A percentile compares a stretch with the other conserved stretches of the same genome.
These are phyloP conservation scores for Populus ilicifolia DNA, from an alignment of 345 rosid species.

Conservation along the genomic window DNA sequence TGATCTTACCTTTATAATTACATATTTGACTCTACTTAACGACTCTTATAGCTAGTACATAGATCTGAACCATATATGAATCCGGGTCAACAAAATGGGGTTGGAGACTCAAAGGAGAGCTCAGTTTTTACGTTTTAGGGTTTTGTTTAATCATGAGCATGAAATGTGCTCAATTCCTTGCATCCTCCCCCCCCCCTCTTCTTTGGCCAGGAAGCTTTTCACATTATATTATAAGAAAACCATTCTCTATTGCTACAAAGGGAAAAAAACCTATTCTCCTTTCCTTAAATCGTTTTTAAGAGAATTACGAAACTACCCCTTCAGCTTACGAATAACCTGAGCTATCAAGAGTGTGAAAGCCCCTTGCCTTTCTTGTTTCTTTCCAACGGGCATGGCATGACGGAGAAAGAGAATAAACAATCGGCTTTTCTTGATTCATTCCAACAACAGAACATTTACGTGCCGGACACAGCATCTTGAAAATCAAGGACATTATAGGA, in stretches of 20 bases:
- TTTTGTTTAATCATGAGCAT: not conserved
- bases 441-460: slow-evolving; percentile 7
- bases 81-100: slow-evolving; percentile 18
- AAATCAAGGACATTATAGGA: slow-evolving; percentile 17
- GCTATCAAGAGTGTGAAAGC: slow-evolving; percentile 28
- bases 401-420: slow-evolving; percentile 11
- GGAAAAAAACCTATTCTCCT: not conserved
- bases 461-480: not conserved
- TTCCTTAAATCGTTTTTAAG: not conserved
- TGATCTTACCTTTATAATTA: not conserved
- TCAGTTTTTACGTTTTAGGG: slow-evolving; percentile 8
- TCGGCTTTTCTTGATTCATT: slow-evolving; percentile 19
- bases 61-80: slow-evolving; percentile 6
- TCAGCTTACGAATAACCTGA: slow-evolving; percentile 28
- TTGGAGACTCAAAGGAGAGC: slow-evolving; percentile 23
- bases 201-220: not conserved
- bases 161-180: not conserved
- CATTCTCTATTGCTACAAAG: not conserved
- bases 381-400: slow-evolving; percentile 25
- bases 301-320: slow-evolving; percentile 32
- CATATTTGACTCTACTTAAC: slow-evolving; percentile 10
- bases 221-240: not conserved
- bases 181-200: too few species aligned
- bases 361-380: slow-evolving; percentile 27
- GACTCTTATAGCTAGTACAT: not conserved